Conservation (phyloP, 1,284 basidiomycete genomes). For the Chalciporus sp. region DNA sequence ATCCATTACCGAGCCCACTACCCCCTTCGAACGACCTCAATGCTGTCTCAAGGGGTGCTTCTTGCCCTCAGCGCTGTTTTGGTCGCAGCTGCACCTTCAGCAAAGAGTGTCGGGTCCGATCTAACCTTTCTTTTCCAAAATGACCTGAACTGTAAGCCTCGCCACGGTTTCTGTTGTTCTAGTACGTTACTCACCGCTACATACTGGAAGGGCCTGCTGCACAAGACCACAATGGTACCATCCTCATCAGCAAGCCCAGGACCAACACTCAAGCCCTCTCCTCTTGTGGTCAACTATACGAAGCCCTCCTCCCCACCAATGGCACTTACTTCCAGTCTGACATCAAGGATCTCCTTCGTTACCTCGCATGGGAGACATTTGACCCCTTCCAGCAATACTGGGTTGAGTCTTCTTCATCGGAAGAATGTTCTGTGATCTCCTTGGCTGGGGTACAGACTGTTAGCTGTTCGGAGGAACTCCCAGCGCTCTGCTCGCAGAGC, state of each 20-base stretch:
- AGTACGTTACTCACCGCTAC: neutral
- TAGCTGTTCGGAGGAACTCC: constrained; percentile 3
- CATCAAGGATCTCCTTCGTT: constrained; percentile 9
- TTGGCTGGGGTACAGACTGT: neutral
- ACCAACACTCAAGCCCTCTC: constrained; percentile 10
- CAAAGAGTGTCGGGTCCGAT: constrained; percentile 9
- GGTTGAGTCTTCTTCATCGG: constrained; percentile 6
- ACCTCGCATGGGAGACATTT: constrained; percentile 10
- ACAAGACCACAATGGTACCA: constrained; percentile 13
- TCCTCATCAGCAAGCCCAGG: constrained; percentile 6
- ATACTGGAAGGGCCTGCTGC: constrained; percentile 7
- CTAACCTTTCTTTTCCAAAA: constrained; percentile 13
- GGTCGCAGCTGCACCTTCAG: constrained; percentile 5
- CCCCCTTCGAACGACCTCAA: neutral
- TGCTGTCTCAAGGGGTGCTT: neutral
- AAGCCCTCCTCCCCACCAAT: constrained; percentile 11
- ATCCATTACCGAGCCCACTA: neutral
- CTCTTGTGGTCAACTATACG: constrained; percentile 11
- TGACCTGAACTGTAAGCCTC: constrained; percentile 14
- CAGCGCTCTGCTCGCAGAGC: constrained; percentile 14
- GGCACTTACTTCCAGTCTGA: constrained; percentile 12
- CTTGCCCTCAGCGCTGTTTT: neutral
- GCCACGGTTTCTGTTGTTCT: neutral
- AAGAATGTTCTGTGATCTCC: constrained; percentile 11
- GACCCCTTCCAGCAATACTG: constrained; percentile 12